Evolutionary conservation across 257 asterid genomes (phyloP), one percentile per base, ranked within the genome.

Genomic region (Solanum sitiens): DNA sequence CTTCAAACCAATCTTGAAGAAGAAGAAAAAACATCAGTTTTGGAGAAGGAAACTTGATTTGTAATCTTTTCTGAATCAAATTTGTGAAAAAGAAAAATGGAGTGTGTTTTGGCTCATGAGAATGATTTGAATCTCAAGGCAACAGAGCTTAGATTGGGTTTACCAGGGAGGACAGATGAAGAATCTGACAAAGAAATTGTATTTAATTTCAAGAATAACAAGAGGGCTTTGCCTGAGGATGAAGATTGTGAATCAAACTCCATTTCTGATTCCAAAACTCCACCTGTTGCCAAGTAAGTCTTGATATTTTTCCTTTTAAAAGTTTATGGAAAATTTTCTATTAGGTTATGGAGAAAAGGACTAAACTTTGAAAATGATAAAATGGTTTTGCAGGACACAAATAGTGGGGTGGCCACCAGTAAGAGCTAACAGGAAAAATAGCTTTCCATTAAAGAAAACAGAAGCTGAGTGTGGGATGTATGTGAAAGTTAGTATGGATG

Each of bases 401-500:
- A 91, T 92, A 20, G 93, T 93, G 15, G 96, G 96, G 80, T 93
- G 96, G 96, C 96, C 96, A 32, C 96, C 96, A 86, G 94, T 93
- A 87, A 92, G 94, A 67, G 89, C 93, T 8, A 90, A 89, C 94
- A 88, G 96, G 94, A 92, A 92, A 84, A 92, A 86, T 86, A 92
- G 83, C 72, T 80, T 88, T 59, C 93, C 72, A 90, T 20, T 33
- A 50, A 90, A 83, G 90, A 92, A 80, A 63, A 25, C 86, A 27
- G 93, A 90, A 30, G 12, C 85, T 63, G 93, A 92, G 32, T 33
- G 40, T 71, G 98, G 95, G 86, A 93, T 91, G 88, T 96, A 75
- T 88, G 97, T 96, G 61, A 95, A 96, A 88, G 98, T 96, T 30
- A 93, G 99, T 92, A 91, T 96, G 98, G 99, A 95, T 87, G 98